phyloP scores from a whole-genome alignment of 129 eudicot genomes.

The Arctium lappa region DNA sequence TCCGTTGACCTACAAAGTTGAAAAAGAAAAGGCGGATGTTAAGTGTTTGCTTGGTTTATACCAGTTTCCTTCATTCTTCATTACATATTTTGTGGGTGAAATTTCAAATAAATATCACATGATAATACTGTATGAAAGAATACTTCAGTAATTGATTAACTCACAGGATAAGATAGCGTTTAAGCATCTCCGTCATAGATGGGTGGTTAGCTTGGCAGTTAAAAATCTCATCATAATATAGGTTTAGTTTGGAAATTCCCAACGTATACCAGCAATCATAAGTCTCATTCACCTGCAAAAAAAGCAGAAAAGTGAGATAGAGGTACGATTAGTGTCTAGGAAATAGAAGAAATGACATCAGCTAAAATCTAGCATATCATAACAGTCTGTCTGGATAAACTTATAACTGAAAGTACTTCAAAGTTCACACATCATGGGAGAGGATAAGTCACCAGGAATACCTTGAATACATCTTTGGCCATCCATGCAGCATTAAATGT shows the following conservation, averaged over 20 bases:
- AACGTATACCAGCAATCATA: conserved; percentile 93
- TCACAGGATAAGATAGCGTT: conserved; percentile 75
- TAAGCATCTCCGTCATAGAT: conserved; percentile 71
- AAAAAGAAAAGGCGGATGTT: neutral
- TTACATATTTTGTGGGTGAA: neutral
- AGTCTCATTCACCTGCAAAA: conserved; percentile 78
- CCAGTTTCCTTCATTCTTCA: conserved; percentile 3
- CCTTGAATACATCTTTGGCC: conserved; percentile 79
- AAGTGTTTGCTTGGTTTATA: neutral
- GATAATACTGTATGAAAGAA: neutral
- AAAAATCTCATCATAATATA: conserved; percentile 62
- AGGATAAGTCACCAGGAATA: conserved; percentile 20
- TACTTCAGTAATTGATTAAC: conserved; percentile 23
- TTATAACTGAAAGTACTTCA: neutral
- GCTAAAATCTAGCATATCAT: neutral
- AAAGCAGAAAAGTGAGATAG: neutral
- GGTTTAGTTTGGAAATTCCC: conserved; percentile 76
- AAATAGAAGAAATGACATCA: neutral
- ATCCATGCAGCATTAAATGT: conserved; percentile 79
- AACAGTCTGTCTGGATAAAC: neutral
- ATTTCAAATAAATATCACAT: neutral
- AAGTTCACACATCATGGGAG: conserved; percentile 3
- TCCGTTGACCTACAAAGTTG: conserved; percentile 56
- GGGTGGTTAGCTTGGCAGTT: conserved; percentile 77
- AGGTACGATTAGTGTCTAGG: neutral